Evolutionary conservation across 192 early-diverging fungal genomes (phyloP), one percentile per base, ranked within the genome.

Genomic region (Spizellomyces punctatus): DNA sequence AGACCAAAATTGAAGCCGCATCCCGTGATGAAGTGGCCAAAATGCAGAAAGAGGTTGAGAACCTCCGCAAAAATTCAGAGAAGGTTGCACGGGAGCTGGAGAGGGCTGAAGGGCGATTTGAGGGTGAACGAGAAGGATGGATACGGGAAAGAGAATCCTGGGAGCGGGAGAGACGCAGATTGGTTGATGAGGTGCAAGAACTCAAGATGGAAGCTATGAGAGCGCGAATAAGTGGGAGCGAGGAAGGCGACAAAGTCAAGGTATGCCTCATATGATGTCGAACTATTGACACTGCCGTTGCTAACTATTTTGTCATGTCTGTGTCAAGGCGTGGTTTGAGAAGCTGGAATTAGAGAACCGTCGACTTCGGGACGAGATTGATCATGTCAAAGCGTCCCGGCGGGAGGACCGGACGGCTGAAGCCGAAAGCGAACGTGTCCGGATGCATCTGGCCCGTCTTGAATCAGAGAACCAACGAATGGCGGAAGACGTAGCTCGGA

Each of bases 121-220:
- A 68, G 21, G 66, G 66, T 57, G 66, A 68, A 41, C 66, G 66
- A 16, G 66, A 68, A 19, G 66, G 52, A 8, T 68, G 66, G 66
- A 36, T 45, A 8, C n/a, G 66, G 4, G 21, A 68, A 41, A 22
- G 58, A 60, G 21, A 6, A 8, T 44, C 58, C 6, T 70, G 69
- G 69, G 59, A 70, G 58, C 69, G 69, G 27, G 58, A 70, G 42
- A 43, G 69, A 10, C 46, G 54, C 14, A 44, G 59, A 14, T 47
- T 70, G 14, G 5, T 57, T 19, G 55, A 68, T 16, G 66, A 68
- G 8, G 58, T 68, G 17, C 54, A 55, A 44, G 69, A 70, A 14
- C 45, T 70, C 12, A 62, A 62, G 36, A 16, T 70, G 8, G 69
- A 70, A 36, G 47, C 52, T 47, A 60, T 60, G 6, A n/a, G 47